Evolutionary conservation across 2,329 filamentous ascomycete genomes (phyloP).

Genomic region (Diaporthe sp.): DNA sequence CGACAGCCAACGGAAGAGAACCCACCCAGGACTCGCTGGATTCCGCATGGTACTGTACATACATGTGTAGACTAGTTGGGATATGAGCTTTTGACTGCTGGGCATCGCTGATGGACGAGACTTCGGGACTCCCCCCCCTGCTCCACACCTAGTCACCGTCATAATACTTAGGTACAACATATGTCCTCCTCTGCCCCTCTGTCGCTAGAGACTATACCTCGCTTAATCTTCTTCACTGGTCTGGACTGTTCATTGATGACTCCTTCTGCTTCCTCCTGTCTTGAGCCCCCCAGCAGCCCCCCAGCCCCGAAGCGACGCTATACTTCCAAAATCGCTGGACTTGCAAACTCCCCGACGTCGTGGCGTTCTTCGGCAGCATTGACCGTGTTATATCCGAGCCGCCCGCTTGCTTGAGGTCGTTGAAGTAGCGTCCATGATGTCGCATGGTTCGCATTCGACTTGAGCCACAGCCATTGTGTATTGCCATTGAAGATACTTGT

Average conservation of each 20-base stretch:
- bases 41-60: conserved; percentile 37
- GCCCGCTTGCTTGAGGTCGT: conserved; percentile 14
- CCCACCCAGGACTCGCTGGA: conserved; percentile 30
- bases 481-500: conserved; percentile 5
- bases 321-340: background rate
- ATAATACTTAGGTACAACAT: conserved; percentile 34
- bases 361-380: background rate
- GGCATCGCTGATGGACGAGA: conserved; percentile 28
- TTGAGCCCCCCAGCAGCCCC: background rate
- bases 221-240: background rate
- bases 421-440: background rate
- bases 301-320: background rate
- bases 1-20: conserved; percentile 27
- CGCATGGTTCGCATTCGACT: conserved; percentile 15
- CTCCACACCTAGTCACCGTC: conserved; percentile 37
- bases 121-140: conserved; percentile 1
- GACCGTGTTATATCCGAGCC: conserved; percentile 35
- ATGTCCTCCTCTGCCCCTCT: conserved; percentile 28
- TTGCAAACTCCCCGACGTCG: background rate
- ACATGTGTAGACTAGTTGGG: conserved; percentile 30
- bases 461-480: conserved; percentile 3
- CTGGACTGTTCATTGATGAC: conserved; percentile 9
- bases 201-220: conserved; percentile 11
- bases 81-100: conserved; percentile 19
- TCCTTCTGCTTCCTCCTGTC: conserved; percentile 2